Percentiles rank a stretch among this genome's conserved stretches.
Evolutionary conservation across 768 basidiomycete species (phyloP).

Genomic region (Artomyces pyxidatus): DNA sequence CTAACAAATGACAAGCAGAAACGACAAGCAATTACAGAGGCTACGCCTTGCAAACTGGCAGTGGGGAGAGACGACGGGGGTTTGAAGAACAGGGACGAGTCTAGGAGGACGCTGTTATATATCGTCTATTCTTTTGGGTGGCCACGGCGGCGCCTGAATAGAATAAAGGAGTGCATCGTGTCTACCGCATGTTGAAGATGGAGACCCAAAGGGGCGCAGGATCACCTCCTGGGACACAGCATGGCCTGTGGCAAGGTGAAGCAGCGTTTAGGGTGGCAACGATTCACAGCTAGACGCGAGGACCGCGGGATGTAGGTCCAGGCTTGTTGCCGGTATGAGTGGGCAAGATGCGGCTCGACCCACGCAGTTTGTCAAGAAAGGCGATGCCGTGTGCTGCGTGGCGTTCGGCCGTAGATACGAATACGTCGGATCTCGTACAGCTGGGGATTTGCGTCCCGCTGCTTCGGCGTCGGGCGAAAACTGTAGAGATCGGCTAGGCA

Average conservation of each 20-base stretch:
- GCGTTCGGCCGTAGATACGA: background rate
- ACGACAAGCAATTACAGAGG: background rate
- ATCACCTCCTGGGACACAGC: constrained; percentile 2
- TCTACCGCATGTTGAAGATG: background rate
- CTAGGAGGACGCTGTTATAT: background rate
- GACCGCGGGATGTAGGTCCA: background rate
- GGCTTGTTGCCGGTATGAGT: too few species aligned
- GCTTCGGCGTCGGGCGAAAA: background rate
- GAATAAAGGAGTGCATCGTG: background rate
- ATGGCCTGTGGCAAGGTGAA: constrained; percentile 1
- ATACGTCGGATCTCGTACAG: background rate
- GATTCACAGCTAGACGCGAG: background rate
- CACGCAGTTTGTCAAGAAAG: background rate
- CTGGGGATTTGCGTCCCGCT: background rate
- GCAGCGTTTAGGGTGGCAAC: background rate
- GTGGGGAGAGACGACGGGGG: background rate
- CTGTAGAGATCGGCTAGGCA: background rate
- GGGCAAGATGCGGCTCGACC: too few species aligned
- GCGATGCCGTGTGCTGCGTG: background rate
- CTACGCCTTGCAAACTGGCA: background rate
- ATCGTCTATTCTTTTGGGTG: background rate
- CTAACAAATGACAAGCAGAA: too few species aligned
- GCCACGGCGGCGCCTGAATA: background rate
- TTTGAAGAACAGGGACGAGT: background rate
- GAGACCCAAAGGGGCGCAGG: background rate